These are phyloP conservation scores for Bretziella fagacearum DNA, from an alignment of 2,329 filamentous ascomycete species.

Conservation along the genomic window DNA sequence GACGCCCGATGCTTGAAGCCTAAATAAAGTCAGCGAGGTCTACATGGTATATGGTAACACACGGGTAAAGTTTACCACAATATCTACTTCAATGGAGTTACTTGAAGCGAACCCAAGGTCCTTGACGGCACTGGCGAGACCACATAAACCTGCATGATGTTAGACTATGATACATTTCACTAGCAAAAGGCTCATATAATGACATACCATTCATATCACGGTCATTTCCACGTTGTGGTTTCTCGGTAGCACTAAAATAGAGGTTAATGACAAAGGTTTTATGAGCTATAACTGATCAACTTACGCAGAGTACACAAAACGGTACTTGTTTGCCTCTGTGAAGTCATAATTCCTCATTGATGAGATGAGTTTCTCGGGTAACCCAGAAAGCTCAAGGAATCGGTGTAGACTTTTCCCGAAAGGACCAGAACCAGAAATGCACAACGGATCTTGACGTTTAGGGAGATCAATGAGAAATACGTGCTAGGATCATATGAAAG, in stretches of 20 bases:
- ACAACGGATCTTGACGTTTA: constrained; percentile 20
- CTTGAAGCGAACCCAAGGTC: constrained; percentile 43
- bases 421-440: constrained; percentile 18
- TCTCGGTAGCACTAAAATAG: background rate
- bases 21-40: constrained; percentile 21
- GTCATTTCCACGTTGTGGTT: constrained; percentile 33
- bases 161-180: no score
- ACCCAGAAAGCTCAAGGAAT: constrained; percentile 50
- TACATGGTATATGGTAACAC: background rate
- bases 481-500: constrained; percentile 29
- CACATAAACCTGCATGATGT: constrained; percentile 44
- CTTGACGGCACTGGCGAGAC: constrained; percentile 50
- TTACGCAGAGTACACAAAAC: constrained; percentile 75
- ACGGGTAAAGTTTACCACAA: constrained; percentile 36
- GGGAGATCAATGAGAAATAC: constrained; percentile 90
- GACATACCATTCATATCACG: constrained; percentile 27
- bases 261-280: no score
- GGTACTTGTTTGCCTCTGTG: constrained; percentile 48
- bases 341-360: constrained; percentile 74
- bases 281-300: no score
- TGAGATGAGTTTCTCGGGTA: constrained; percentile 45
- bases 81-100: constrained; percentile 49
- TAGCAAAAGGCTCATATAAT: background rate
- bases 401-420: constrained; percentile 56
- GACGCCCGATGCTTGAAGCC: constrained; percentile 65